These are phyloP conservation scores for Umbilicaria muhlenbergii DNA, from an alignment of 495 filamentous ascomycete genomes.

Conservation along the genomic window DNA sequence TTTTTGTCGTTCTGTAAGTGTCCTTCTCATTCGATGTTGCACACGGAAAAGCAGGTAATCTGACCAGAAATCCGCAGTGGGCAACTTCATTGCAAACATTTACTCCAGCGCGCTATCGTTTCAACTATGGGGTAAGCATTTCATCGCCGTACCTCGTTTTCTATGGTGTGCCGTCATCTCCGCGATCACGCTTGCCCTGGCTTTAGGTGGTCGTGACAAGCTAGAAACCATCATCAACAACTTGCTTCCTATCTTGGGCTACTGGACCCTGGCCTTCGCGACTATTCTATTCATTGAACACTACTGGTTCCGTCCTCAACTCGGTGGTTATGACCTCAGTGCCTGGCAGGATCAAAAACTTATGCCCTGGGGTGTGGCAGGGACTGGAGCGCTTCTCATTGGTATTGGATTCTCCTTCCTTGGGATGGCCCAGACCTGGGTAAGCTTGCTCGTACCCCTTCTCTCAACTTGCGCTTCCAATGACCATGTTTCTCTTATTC, in stretches of 20 bases:
- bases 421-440: conserved; percentile 25
- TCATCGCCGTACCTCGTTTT: conserved; percentile 24
- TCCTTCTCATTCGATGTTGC: neutral
- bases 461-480: too few species aligned
- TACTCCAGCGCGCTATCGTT: conserved; percentile 26
- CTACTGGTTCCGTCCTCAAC: conserved; percentile 6
- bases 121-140: conserved; percentile 26
- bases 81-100: conserved; percentile 26
- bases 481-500: too few species aligned
- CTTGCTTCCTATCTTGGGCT: conserved; percentile 19
- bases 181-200: conserved; percentile 23
- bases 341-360: conserved; percentile 19
- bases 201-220: conserved; percentile 24
- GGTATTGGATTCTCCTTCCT: conserved; percentile 21
- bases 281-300: conserved; percentile 8
- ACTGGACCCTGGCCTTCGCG: conserved; percentile 16
- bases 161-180: conserved; percentile 28
- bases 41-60: neutral
- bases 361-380: conserved; percentile 20
- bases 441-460: neutral
- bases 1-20: conserved; percentile 5
- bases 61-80: conserved; percentile 1
- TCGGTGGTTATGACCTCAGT: conserved; percentile 23
- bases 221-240: conserved; percentile 24
- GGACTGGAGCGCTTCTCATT: conserved; percentile 17